Conservation (phyloP, 768 basidiomycete genomes). For the Paxillus involutus region DNA sequence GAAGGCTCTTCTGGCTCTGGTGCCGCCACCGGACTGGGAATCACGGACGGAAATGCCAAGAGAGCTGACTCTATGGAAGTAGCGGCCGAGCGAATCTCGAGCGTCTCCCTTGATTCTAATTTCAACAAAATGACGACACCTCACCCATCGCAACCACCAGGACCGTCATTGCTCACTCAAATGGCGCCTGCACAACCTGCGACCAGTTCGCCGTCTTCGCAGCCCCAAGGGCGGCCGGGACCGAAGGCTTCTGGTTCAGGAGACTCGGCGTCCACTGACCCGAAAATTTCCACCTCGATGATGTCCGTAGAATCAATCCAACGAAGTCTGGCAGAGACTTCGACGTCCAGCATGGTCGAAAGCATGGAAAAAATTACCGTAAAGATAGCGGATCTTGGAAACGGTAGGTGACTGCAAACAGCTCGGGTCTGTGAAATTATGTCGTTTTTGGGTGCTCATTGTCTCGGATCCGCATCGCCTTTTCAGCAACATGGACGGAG, state of each 20-base stretch:
- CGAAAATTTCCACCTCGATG: slow-evolving; percentile 27
- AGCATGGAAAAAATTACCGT: slow-evolving; percentile 81
- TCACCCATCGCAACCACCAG: slow-evolving; percentile 41
- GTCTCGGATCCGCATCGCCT: slow-evolving; percentile 3
- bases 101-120: slow-evolving; percentile 41
- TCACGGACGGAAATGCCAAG: slow-evolving; percentile 15
- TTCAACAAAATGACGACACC: slow-evolving; percentile 40
- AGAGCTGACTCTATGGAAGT: slow-evolving; percentile 40
- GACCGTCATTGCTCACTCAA: slow-evolving; percentile 75
- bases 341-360: slow-evolving; percentile 32
- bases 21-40: slow-evolving; percentile 5
- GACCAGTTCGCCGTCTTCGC: slow-evolving; percentile 21
- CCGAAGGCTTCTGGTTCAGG: slow-evolving; percentile 20
- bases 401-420: slow-evolving; percentile 53
- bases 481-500: slow-evolving; percentile 76
- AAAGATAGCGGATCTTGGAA: slow-evolving; percentile 98
- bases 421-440: neutral
- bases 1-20: slow-evolving; percentile 21
- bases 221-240: slow-evolving; percentile 27
- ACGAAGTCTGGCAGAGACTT: slow-evolving; percentile 23
- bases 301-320: slow-evolving; percentile 29
- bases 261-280: slow-evolving; percentile 14
- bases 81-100: slow-evolving; percentile 51
- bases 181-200: slow-evolving; percentile 46
- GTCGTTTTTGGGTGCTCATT: neutral